phyloP scores from a whole-genome alignment of 345 rosid genomes.

The Anacardium occidentale region DNA sequence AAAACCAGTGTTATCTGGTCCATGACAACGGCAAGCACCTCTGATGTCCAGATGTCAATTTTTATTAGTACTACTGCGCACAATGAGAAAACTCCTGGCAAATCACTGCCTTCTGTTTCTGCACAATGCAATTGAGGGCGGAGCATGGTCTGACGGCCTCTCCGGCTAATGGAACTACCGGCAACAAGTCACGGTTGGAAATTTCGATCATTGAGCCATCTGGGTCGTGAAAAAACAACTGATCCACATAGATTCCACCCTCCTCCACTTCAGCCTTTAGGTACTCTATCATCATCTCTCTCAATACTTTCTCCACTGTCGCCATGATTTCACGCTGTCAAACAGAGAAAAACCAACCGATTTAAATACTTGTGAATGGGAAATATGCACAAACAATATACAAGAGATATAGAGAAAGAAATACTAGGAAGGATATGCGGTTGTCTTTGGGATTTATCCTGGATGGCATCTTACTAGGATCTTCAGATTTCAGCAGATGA shows the following conservation, averaged over 20 bases:
- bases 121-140: slow-evolving; percentile 28
- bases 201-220: slow-evolving; percentile 63
- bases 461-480: slow-evolving; percentile 56
- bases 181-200: slow-evolving; percentile 56
- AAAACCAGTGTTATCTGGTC: background rate
- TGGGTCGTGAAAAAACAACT: slow-evolving; percentile 64
- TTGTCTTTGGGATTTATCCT: slow-evolving; percentile 63
- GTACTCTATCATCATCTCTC: slow-evolving; percentile 46
- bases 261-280: slow-evolving; percentile 42
- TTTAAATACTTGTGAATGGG: background rate
- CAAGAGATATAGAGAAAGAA: background rate
- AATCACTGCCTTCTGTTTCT: slow-evolving; percentile 1
- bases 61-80: background rate
- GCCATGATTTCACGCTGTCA: slow-evolving; percentile 51
- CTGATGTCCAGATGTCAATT: too few relatives aligned
- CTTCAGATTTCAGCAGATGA: slow-evolving; percentile 56
- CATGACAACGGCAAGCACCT: too few relatives aligned
- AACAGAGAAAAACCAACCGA: background rate
- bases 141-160: slow-evolving; percentile 43
- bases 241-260: slow-evolving; percentile 48
- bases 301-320: slow-evolving; percentile 46
- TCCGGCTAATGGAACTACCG: slow-evolving; percentile 40
- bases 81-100: background rate
- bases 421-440: slow-evolving; percentile 83
- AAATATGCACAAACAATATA: background rate